Evolutionary conservation across 2,329 filamentous ascomycete genomes (phyloP).

Genomic region (Fonsecaea erecta): DNA sequence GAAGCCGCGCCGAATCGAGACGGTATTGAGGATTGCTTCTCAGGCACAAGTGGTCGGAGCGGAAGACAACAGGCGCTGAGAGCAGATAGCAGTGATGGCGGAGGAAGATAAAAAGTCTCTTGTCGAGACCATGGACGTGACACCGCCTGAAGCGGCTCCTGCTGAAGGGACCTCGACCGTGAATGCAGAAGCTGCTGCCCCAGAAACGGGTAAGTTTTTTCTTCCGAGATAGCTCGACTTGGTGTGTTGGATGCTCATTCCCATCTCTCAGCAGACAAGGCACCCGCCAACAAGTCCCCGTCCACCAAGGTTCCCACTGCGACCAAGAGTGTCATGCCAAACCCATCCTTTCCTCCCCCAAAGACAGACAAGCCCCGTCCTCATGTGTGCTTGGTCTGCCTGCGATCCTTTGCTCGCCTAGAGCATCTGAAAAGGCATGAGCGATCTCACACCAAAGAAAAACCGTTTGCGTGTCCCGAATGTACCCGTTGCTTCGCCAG

Average conservation of each 20-base stretch:
- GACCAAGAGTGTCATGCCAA: slow-evolving; percentile 11
- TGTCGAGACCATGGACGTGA: slow-evolving; percentile 8
- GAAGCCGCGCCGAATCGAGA: not conserved
- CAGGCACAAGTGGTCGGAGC: not conserved
- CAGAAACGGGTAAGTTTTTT: slow-evolving; percentile 23
- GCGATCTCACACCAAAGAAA: slow-evolving; percentile 97
- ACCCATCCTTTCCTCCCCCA: slow-evolving; percentile 63
- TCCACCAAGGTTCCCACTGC: slow-evolving; percentile 19
- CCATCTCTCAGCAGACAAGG: slow-evolving; percentile 17
- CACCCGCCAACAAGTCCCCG: slow-evolving; percentile 21
- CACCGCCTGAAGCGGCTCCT: slow-evolving; percentile 12
- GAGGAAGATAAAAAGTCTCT: not conserved
- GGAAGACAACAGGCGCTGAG: not conserved
- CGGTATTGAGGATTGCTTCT: not conserved
- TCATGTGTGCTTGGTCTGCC: slow-evolving; percentile 89
- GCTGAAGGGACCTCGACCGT: slow-evolving; percentile 13
- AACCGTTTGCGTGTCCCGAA: slow-evolving; percentile 96
- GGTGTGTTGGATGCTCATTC: slow-evolving; percentile 4
- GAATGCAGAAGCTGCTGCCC: slow-evolving; percentile 6
- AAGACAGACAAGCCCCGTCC: slow-evolving; percentile 98
- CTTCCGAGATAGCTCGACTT: not conserved
- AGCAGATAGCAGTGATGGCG: not conserved
- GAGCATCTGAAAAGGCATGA: slow-evolving; percentile 98
- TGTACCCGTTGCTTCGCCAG: slow-evolving; percentile 94
- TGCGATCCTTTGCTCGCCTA: slow-evolving; percentile 87